phyloP scores from a whole-genome alignment of 179 eudicot species.

The Patellifolia procumbens region DNA sequence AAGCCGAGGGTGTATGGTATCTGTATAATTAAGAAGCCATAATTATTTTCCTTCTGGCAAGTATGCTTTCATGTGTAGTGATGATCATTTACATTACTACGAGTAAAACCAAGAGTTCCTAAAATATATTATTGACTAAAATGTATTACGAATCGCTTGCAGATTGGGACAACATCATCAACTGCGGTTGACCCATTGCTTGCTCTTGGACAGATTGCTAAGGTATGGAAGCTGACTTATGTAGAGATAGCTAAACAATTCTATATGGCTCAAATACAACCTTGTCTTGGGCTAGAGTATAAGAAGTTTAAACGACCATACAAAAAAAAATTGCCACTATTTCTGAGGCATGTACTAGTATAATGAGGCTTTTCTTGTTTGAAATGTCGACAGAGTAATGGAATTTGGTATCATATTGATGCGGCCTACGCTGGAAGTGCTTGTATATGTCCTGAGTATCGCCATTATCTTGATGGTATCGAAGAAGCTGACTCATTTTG shows the following conservation, averaged over 20 bases:
- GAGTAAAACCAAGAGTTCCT: background rate
- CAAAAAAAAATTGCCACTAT: background rate
- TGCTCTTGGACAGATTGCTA: slow-evolving; percentile 68
- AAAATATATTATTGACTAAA: slow-evolving; percentile 4
- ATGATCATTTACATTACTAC: background rate
- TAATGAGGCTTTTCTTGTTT: slow-evolving; percentile 21
- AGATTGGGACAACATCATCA: slow-evolving; percentile 97
- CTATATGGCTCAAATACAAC: too few relatives aligned
- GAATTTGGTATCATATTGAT: slow-evolving; percentile 87
- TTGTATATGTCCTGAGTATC: slow-evolving; percentile 88
- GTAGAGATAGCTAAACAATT: too few relatives aligned
- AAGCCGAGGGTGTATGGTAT: background rate
- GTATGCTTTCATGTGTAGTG: background rate
- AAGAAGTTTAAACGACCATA: background rate
- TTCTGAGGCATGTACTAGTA: background rate
- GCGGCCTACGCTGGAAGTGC: slow-evolving; percentile 99
- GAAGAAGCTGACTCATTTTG: slow-evolving; percentile 91
- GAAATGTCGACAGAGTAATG: slow-evolving; percentile 52
- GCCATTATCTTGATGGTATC: slow-evolving; percentile 75
- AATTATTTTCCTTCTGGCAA: background rate
- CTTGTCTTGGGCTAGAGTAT: too few relatives aligned
- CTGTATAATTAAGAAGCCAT: background rate
- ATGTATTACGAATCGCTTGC: slow-evolving; percentile 22
- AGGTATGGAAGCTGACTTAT: slow-evolving; percentile 38
- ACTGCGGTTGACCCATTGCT: slow-evolving; percentile 90